Conservation (phyloP, 352 stramenopile species). For the Thalassiosira livingstoniorum region DNA sequence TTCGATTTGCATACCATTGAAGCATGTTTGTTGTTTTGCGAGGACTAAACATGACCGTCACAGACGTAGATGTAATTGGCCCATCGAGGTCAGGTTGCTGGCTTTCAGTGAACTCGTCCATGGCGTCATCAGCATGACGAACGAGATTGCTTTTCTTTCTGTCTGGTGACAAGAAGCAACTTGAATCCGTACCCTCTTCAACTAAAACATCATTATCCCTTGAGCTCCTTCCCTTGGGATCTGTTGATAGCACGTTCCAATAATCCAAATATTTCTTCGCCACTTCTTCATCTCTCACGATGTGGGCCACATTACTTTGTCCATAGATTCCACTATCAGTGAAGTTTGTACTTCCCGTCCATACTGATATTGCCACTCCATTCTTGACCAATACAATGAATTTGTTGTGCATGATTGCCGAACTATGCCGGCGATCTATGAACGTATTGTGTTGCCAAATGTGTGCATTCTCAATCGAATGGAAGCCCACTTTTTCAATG, state of each 20-base stretch:
- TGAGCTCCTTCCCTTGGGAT: slow-evolving; percentile 27
- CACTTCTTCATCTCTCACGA: slow-evolving; percentile 44
- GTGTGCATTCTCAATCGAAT: slow-evolving; percentile 34
- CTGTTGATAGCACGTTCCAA: slow-evolving; percentile 39
- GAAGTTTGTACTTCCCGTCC: slow-evolving; percentile 56
- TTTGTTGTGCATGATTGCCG: slow-evolving; percentile 59
- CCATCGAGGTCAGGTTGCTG: slow-evolving; percentile 37
- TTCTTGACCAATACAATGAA: slow-evolving; percentile 56
- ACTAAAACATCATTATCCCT: not conserved
- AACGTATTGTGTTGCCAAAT: slow-evolving; percentile 56
- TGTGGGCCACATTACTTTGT: slow-evolving; percentile 49
- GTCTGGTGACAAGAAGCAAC: not conserved
- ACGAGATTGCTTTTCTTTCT: not conserved
- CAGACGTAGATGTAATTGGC: slow-evolving; percentile 22
- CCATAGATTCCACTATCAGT: slow-evolving; percentile 46
- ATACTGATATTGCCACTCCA: slow-evolving; percentile 30
- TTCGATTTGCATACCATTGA: slow-evolving; percentile 49
- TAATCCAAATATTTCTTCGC: slow-evolving; percentile 39
- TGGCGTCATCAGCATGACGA: slow-evolving; percentile 19
- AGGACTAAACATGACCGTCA: slow-evolving; percentile 53
- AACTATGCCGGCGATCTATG: slow-evolving; percentile 49
- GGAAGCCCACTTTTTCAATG: slow-evolving; percentile 39
- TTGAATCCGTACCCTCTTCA: not conserved
- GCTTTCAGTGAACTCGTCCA: slow-evolving; percentile 46
- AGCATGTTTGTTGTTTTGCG: slow-evolving; percentile 47